phyloP scores from a whole-genome alignment of 441 rosid genomes.

The Breynia disticha region DNA sequence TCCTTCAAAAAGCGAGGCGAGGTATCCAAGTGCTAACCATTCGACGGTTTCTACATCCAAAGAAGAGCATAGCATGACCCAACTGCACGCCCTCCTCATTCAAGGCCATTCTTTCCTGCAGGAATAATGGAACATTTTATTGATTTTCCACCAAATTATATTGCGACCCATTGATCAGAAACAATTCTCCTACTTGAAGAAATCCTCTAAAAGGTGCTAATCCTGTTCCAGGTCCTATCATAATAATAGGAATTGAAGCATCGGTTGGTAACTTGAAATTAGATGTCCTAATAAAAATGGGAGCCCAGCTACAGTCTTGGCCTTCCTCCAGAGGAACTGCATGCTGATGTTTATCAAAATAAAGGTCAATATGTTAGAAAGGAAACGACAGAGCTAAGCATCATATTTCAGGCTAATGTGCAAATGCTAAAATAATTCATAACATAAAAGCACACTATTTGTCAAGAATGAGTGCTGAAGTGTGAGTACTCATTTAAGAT shows the following conservation, averaged over 20 bases:
- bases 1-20: background rate
- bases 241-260: slow-evolving; percentile 69
- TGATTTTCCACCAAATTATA: background rate
- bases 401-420: background rate
- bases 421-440: background rate
- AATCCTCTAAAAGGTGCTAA: slow-evolving; percentile 97
- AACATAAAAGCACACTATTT: background rate
- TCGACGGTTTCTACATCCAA: slow-evolving; percentile 88
- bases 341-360: slow-evolving; percentile 28
- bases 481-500: background rate
- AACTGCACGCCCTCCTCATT: slow-evolving; percentile 72
- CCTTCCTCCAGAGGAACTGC: slow-evolving; percentile 60
- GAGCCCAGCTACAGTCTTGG: slow-evolving; percentile 60
- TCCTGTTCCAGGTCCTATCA: slow-evolving; percentile 99
- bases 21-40: slow-evolving; percentile 34
- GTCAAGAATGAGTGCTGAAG: background rate
- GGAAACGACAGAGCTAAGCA: background rate
- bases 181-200: slow-evolving; percentile 48
- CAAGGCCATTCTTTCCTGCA: slow-evolving; percentile 74
- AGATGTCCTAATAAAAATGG: slow-evolving; percentile 76
- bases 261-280: slow-evolving; percentile 87
- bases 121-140: slow-evolving; percentile 7
- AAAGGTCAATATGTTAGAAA: background rate
- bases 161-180: background rate
- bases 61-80: slow-evolving; percentile 71